Base-by-base conservation (phyloP, 192 early-diverging fungal genomes). In the Spizellomyces sp. region DNA sequence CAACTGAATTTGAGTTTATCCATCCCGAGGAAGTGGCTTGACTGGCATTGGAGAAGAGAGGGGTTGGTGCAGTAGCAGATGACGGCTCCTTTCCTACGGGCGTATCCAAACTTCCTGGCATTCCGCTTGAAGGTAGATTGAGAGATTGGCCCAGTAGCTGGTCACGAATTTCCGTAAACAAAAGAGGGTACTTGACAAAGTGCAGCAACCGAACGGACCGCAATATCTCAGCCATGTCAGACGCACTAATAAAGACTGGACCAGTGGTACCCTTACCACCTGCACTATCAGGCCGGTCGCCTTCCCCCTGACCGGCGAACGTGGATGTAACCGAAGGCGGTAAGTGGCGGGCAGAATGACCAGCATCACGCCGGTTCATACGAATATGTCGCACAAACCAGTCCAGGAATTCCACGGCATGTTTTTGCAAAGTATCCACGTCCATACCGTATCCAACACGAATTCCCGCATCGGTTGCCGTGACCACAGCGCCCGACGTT, bases 331-430 rank as follows among this genome's bases (percentile, higher is more conserved):
- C 36, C 14, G 5, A 27, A 14, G 59, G 59, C 4, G 59, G 5
- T 5, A 36, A 14, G 14, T 14, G n/a, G 5, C 14, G 41, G 27
- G 9, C 14, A 69, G 41, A 22, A 14, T 14, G 41, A 12, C 41
- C 62, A 19, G 64, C 68, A 21, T 58, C 48, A 14, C 9, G 8
- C 14, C n/a, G 43, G 46, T 57, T 56, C 21, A 17, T 36, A 15
- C 19, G n/a, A 12, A 79, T 15, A 6, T 66, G 70, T 2, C 81
- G 75, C 9, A 83, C 78, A 59, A 79, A 82, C 52, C 66, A 62
- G 48, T 85, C 84, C 8, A 85, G 48, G 50, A 80, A 77, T 27
- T 83, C 79, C 9, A 85, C 84, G 12, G 80, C 80, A 57, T 80
- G 80, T 47, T 66, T 58, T 58, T 82, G 84, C 5, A 85, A 61